phyloP scores from a whole-genome alignment of 495 filamentous ascomycete species.

The Immersiella caudata region DNA sequence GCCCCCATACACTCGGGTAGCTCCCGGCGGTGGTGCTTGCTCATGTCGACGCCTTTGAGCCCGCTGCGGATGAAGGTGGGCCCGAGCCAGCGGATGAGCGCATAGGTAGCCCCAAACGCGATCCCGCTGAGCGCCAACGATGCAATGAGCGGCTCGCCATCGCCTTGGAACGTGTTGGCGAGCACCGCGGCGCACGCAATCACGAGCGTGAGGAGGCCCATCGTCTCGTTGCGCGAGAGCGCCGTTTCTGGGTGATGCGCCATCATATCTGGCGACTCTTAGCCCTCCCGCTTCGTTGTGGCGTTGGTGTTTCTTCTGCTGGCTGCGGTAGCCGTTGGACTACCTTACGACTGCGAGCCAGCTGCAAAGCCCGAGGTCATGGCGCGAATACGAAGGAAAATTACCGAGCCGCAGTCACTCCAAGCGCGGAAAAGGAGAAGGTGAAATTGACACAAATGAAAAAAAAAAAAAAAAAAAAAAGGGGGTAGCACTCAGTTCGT shows the following conservation, averaged over 20 bases:
- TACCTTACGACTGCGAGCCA: neutral
- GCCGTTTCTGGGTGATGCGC: constrained; percentile 20
- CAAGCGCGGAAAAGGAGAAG: neutral
- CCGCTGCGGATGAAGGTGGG: constrained; percentile 86
- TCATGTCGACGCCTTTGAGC: constrained; percentile 88
- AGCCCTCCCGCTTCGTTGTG: neutral
- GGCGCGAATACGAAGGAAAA: constrained; percentile 1
- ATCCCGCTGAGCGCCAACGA: constrained; percentile 84
- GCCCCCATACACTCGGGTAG: constrained; percentile 98
- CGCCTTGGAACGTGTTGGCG: constrained; percentile 73
- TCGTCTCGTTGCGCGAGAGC: constrained; percentile 69
- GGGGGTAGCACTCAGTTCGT: neutral
- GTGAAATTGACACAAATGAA: neutral
- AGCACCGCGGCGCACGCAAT: constrained; percentile 73
- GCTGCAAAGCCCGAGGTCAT: neutral
- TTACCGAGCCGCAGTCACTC: neutral
- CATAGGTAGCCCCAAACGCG: constrained; percentile 76
- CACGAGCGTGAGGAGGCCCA: constrained; percentile 69
- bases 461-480: neutral
- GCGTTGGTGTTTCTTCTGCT: neutral
- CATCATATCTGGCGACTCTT: neutral
- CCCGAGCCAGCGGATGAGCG: constrained; percentile 93
- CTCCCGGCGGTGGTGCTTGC: constrained; percentile 68
- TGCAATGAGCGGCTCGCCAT: constrained; percentile 87
- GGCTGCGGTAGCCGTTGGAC: neutral